Base-by-base conservation (phyloP, 495 filamentous ascomycete genomes). In the Tuber melanosporum region DNA sequence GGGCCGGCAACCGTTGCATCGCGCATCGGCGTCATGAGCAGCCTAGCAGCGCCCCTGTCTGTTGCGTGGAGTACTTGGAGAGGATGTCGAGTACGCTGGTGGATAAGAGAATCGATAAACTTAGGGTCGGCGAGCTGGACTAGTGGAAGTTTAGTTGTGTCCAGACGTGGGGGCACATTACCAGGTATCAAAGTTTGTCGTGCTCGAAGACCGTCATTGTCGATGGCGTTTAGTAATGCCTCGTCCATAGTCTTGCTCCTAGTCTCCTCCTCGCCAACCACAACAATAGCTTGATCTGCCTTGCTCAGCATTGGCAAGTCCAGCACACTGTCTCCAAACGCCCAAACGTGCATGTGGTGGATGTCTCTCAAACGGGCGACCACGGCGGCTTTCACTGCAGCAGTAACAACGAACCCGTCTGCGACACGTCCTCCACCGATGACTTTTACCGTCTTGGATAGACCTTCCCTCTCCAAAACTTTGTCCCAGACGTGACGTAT, bases 231-330 rank as follows among this genome's bases (percentile, higher is more conserved):
- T 15, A 42, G 39, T 75, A 92, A 81, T 7, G 74, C 84, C 8
- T 47, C 74, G 4, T 91, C 89, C 89, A 92, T 92, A 0, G 83
- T 85, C 75, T 85, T 87, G 83, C 90, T 92, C 74, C 89, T 86
- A 2, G 73, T 77, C 0, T 81, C 26, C 80, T 87, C 82, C 9
- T 88, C 82, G 39, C 90, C 89, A 39, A 90, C 89, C 2, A 92
- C 87, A 22, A 92, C 85, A 46, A 91, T 79, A 42, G 90, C 89
- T 76, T 87, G 75, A 80, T 92, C 80, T 44, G 90, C 89, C 70
- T 84, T 79, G 47, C 20, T 52, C 47, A 52, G 9, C 47, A 92
- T 92, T 22, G 84, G 82, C 41, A 92, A 43, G 81, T 92, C 91
- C 45, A 91, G 75, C 1, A 86, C 85, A 80, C 90, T 89, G 78